Base-by-base conservation (phyloP, 768 basidiomycete genomes). In the Auricularia heimuer region DNA sequence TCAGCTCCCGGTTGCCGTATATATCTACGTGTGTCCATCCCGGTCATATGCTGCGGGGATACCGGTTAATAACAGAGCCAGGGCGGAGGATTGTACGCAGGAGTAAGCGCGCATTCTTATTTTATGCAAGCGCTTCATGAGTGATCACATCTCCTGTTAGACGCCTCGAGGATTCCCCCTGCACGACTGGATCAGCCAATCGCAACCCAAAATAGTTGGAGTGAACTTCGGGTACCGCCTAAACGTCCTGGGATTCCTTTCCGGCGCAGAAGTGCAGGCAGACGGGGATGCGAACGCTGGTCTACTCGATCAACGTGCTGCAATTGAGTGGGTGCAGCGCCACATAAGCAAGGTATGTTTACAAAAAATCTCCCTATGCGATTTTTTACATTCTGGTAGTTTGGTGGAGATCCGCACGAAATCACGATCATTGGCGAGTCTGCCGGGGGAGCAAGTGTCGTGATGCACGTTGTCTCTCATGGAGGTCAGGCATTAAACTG, bases 381-480 rank as follows among this genome's bases (percentile, higher is more conserved):
- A 42, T 42, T 42, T 14, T 42, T 0, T 14, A 42, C 39, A 29
- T 42, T 8, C 39, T 7, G 39, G 10, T 58, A 71, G 18, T 78
- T 79, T 62, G 78, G 76, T 2, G 76, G 76, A 0, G 68, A 77
- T 63, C 76, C 75, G 7, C 66, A 67, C 10, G 10, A 42, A 44
- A 72, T 77, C 10, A 75, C 67, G 18, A 65, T 67, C 35, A 62
- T 61, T 63, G 70, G 72, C 3, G 77, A 80, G 64, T 78, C 76
- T 51, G 78, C 80, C 1, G 80, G 81, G 1, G 80, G 79, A 0
- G 79, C 79, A 0, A 77, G 76, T 39, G 75, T 81, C 6, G 71
- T 78, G 12, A 79, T 81, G 75, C 81, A 82, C 62, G 68, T 78
- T 3, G 74, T 77, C 10, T 79, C 80, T 4, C 78, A 78, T 65